Conservation (phyloP, 441 rosid genomes). For the Viola pubescens region DNA sequence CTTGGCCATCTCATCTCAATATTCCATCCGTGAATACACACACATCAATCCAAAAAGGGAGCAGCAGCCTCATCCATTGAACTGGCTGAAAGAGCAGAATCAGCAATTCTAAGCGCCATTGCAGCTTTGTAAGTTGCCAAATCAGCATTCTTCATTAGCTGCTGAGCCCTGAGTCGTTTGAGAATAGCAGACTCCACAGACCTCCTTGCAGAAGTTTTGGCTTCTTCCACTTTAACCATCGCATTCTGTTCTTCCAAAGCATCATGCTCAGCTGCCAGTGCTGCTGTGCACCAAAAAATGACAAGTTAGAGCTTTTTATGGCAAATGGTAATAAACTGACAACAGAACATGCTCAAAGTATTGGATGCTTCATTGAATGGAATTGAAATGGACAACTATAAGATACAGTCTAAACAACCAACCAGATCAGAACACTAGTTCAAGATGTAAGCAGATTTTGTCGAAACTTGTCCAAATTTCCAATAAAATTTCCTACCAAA, state of each 20-base stretch:
- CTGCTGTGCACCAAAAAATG: conserved; percentile 23
- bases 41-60: conserved; percentile 27
- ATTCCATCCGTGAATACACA: not conserved
- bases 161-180: conserved; percentile 57
- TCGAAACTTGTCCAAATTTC: too few species aligned
- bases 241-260: conserved; percentile 39
- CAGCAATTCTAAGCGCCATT: conserved; percentile 57
- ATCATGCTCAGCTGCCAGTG: conserved; percentile 39
- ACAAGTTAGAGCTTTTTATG: not conserved
- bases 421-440: too few species aligned
- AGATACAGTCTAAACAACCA: too few species aligned
- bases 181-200: conserved; percentile 36
- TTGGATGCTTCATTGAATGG: too few species aligned
- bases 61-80: conserved; percentile 28
- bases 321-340: not conserved
- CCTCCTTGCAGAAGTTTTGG: conserved; percentile 30
- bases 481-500: too few species aligned
- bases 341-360: too few species aligned
- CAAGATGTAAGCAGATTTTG: too few species aligned
- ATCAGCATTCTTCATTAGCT: conserved; percentile 62
- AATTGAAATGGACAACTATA: too few species aligned
- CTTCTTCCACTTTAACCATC: conserved; percentile 36
- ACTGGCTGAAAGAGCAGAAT: conserved; percentile 35
- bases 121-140: conserved; percentile 63
- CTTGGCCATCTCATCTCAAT: not conserved